A percentile compares a stretch with the other conserved stretches of the same genome.
Conservation (phyloP, 2,329 filamentous ascomycete species). For the Zymoseptoria passerinii region DNA sequence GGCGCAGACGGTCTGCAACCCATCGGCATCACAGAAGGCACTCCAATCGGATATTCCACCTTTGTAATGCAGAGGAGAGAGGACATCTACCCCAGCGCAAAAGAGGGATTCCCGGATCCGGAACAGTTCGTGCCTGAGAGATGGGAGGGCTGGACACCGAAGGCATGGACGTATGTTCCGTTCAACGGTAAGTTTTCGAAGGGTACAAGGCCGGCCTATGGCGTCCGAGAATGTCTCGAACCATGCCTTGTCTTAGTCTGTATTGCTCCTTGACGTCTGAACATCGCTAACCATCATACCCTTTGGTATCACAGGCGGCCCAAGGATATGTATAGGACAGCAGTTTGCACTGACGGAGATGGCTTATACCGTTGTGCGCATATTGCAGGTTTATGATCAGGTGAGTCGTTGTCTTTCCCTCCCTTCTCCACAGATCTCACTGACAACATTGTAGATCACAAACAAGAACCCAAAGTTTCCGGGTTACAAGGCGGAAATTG, state of each 20-base stretch:
- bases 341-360: conserved; percentile 45
- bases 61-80: conserved; percentile 42
- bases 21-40: conserved; percentile 36
- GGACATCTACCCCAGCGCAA: conserved; percentile 41
- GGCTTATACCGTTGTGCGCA: conserved; percentile 40
- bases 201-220: no score
- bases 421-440: background rate
- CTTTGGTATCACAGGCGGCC: conserved; percentile 17
- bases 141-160: conserved; percentile 44
- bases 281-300: background rate
- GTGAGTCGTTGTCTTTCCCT: conserved; percentile 26
- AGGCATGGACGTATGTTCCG: conserved; percentile 42
- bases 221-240: background rate
- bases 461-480: conserved; percentile 30
- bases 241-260: background rate
- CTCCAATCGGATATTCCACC: conserved; percentile 40
- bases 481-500: conserved; percentile 40
- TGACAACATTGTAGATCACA: background rate
- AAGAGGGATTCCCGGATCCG: conserved; percentile 32
- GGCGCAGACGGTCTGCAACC: conserved; percentile 39
- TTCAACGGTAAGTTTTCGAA: conserved; percentile 33
- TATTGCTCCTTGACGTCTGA: background rate
- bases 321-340: conserved; percentile 44
- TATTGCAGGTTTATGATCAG: conserved; percentile 38
- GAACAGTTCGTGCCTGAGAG: conserved; percentile 41